Conservation (phyloP, 306 rosid species). For the Fagus crenata region DNA sequence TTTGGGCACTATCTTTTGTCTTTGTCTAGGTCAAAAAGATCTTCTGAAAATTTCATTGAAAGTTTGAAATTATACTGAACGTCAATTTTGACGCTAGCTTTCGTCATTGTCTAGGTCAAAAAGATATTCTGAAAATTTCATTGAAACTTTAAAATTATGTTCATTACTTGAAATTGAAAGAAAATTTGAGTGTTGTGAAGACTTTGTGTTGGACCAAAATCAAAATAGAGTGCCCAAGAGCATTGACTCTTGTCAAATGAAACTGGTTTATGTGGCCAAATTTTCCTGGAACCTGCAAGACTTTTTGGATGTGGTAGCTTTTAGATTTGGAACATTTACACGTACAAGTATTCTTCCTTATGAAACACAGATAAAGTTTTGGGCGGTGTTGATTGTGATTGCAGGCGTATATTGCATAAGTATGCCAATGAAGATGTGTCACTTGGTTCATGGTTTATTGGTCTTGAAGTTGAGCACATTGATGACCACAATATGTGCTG, state of each 20-base stretch:
- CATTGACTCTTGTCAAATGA: not conserved
- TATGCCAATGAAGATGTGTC: constrained; percentile 99
- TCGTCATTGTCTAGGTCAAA: not conserved
- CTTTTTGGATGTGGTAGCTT: not conserved
- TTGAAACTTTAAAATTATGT: not conserved
- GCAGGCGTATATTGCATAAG: constrained; percentile 89
- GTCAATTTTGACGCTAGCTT: not conserved
- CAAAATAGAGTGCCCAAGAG: not conserved
- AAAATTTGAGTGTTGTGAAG: not conserved
- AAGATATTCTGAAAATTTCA: not conserved
- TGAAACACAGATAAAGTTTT: constrained; percentile 11
- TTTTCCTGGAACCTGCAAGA: not conserved
- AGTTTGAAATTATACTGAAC: not conserved
- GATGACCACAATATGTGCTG: constrained; percentile 98
- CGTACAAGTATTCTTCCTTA: not conserved
- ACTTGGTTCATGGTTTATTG: constrained; percentile 96
- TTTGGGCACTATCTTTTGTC: not conserved
- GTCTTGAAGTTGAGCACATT: constrained; percentile 95
- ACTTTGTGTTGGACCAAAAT: not conserved
- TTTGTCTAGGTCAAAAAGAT: not conserved
- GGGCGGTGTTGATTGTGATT: constrained; percentile 29
- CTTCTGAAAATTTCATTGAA: not conserved
- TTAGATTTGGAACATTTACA: constrained; percentile 8
- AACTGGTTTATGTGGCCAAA: not conserved
- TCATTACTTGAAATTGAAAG: not conserved